Percentiles rank a stretch among this genome's conserved stretches.
phyloP scores from a whole-genome alignment of 768 basidiomycete genomes.

The Mycena filopes region DNA sequence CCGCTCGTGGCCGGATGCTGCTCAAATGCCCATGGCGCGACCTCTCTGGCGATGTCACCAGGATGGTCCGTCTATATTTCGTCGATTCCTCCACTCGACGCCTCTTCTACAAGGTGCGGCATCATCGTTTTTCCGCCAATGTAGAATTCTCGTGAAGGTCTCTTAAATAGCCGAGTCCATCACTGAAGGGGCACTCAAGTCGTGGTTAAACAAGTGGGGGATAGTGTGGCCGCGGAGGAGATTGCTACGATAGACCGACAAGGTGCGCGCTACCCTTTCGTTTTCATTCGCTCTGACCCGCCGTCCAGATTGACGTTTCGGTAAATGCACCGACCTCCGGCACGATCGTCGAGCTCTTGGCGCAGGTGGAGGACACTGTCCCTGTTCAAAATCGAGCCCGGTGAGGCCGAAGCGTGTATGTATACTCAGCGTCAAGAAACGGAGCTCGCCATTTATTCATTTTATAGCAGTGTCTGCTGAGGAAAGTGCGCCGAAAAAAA shows the following conservation, averaged over 20 bases:
- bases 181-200: constrained; percentile 95
- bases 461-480: constrained; percentile 38
- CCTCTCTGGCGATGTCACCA: constrained; percentile 50
- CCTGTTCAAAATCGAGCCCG: constrained; percentile 89
- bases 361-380: constrained; percentile 93
- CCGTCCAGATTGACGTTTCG: constrained; percentile 89
- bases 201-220: constrained; percentile 93
- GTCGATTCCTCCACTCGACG: constrained; percentile 80
- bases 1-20: constrained; percentile 70
- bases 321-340: constrained; percentile 94
- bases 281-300: constrained; percentile 8
- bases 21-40: constrained; percentile 48
- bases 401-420: constrained; percentile 67
- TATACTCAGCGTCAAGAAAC: constrained; percentile 23
- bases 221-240: constrained; percentile 91
- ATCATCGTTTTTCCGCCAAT: neutral
- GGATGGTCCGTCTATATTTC: constrained; percentile 57
- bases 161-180: constrained; percentile 99
- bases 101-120: constrained; percentile 73
- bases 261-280: constrained; percentile 67
- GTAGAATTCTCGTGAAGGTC: constrained; percentile 88
- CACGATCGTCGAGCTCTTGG: constrained; percentile 87
- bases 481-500: constrained; percentile 50
- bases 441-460: neutral
- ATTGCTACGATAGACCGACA: constrained; percentile 97